Percentiles rank a stretch among this genome's conserved stretches.
These are phyloP conservation scores for Tilletia horrida DNA, from an alignment of 1,284 basidiomycete species.

Conservation along the genomic window DNA sequence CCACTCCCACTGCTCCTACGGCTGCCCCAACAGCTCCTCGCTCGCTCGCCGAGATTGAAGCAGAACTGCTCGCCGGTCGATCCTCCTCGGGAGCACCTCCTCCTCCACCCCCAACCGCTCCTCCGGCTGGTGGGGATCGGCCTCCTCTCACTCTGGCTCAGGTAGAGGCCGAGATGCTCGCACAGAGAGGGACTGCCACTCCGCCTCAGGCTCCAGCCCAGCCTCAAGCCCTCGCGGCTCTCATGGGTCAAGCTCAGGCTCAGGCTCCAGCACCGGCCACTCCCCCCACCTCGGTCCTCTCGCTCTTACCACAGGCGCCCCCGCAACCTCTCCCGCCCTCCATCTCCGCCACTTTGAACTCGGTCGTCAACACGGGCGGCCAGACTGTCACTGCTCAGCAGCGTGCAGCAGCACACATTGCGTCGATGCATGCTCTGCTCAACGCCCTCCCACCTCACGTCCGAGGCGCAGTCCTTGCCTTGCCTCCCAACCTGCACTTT, in stretches of 20 bases:
- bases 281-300: slow-evolving; percentile 26
- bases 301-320: slow-evolving; percentile 37
- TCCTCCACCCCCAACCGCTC: slow-evolving; percentile 1
- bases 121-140: slow-evolving; percentile 28
- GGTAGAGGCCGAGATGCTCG: slow-evolving; percentile 56
- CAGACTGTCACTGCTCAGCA: slow-evolving; percentile 15
- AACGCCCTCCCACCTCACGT: slow-evolving; percentile 46
- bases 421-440: slow-evolving; percentile 47
- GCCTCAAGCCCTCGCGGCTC: slow-evolving; percentile 13
- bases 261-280: slow-evolving; percentile 17
- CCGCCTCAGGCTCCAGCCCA: slow-evolving; percentile 25
- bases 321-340: slow-evolving; percentile 41
- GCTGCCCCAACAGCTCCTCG: neutral
- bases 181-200: slow-evolving; percentile 27
- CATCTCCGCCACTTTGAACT: slow-evolving; percentile 25
- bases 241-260: neutral
- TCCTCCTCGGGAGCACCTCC: slow-evolving; percentile 9
- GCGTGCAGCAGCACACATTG: slow-evolving; percentile 41
- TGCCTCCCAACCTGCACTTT: slow-evolving; percentile 52
- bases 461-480: slow-evolving; percentile 41
- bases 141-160: slow-evolving; percentile 49
- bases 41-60: slow-evolving; percentile 13
- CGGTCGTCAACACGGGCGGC: slow-evolving; percentile 27
- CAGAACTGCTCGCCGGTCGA: neutral
- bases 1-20: neutral